These are phyloP conservation scores for Trametes sanguinea DNA, from an alignment of 768 basidiomycete species.

Conservation along the genomic window DNA sequence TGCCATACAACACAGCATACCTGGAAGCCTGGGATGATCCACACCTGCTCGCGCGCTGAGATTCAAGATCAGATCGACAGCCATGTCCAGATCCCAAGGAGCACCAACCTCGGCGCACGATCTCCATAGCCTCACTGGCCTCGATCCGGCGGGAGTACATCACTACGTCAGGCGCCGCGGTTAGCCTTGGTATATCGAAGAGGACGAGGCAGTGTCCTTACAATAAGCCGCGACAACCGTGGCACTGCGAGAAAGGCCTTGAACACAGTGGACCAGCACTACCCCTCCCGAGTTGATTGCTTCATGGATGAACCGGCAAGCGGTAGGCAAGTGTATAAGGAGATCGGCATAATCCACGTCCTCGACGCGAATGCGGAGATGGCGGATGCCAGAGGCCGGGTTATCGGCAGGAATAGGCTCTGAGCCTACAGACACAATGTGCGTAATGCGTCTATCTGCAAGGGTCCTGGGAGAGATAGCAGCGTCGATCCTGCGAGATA, in stretches of 20 bases:
- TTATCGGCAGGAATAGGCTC: slow-evolving; percentile 73
- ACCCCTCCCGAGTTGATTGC: slow-evolving; percentile 54
- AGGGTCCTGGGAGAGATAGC: slow-evolving; percentile 72
- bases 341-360: slow-evolving; percentile 56
- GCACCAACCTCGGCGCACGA: slow-evolving; percentile 55
- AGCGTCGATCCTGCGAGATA: slow-evolving; percentile 56
- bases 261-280: slow-evolving; percentile 72
- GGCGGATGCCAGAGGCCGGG: slow-evolving; percentile 66
- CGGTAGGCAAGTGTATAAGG: slow-evolving; percentile 61
- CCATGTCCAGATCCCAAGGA: neutral
- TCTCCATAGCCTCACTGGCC: slow-evolving; percentile 58
- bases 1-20: slow-evolving; percentile 9
- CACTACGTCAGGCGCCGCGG: slow-evolving; percentile 41
- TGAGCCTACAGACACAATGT: slow-evolving; percentile 75
- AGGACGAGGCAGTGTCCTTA: slow-evolving; percentile 38
- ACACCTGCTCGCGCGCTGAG: slow-evolving; percentile 73
- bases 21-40: slow-evolving; percentile 78
- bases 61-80: neutral
- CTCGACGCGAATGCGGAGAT: slow-evolving; percentile 66
- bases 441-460: slow-evolving; percentile 74
- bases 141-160: slow-evolving; percentile 65
- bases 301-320: slow-evolving; percentile 62
- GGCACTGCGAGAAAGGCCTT: slow-evolving; percentile 71
- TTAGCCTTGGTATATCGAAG: neutral
- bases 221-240: slow-evolving; percentile 79